Percentiles rank a stretch among this genome's conserved stretches.
Conservation (phyloP, 2,329 filamentous ascomycete genomes). For the Pseudogymnoascus sp. region DNA sequence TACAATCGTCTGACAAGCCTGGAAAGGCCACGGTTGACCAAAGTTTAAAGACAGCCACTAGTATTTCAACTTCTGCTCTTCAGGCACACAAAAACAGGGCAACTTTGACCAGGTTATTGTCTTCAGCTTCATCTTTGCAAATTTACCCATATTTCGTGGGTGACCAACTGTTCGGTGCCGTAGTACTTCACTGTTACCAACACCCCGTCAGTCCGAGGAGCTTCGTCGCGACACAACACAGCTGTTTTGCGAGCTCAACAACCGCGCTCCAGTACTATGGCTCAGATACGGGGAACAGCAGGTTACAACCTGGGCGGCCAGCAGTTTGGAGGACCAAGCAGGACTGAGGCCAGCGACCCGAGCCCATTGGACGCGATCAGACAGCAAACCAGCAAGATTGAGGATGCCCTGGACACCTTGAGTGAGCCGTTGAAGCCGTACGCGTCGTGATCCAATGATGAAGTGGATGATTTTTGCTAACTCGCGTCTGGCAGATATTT, state of each 20-base stretch:
- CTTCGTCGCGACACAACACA: conserved; percentile 1
- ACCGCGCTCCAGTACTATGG: conserved; percentile 34
- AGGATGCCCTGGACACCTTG: conserved; percentile 80
- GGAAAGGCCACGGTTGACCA: conserved; percentile 10
- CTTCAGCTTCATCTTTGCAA: conserved; percentile 7
- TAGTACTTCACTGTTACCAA: conserved; percentile 6
- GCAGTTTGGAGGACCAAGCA: conserved; percentile 30
- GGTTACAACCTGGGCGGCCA: conserved; percentile 32
- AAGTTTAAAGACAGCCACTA: conserved; percentile 10
- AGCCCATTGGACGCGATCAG: conserved; percentile 71
- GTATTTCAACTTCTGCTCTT: conserved; percentile 4
- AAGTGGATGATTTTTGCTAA: conserved; percentile 17
- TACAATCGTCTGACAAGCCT: conserved; percentile 4
- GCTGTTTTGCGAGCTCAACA: conserved; percentile 3
- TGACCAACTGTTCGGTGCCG: background rate
- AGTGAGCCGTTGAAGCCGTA: conserved; percentile 94
- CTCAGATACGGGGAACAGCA: conserved; percentile 51
- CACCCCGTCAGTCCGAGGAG: background rate
- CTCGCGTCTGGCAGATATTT: conserved; percentile 58
- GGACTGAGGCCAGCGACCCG: conserved; percentile 29
- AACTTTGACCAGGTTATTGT: background rate
- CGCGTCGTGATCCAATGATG: conserved; percentile 33
- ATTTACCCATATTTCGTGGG: background rate
- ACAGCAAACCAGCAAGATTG: conserved; percentile 95
- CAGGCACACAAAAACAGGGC: conserved; percentile 4